Conservation (phyloP, 2,329 filamentous ascomycete species). For the Monosporascus cannonballus region DNA sequence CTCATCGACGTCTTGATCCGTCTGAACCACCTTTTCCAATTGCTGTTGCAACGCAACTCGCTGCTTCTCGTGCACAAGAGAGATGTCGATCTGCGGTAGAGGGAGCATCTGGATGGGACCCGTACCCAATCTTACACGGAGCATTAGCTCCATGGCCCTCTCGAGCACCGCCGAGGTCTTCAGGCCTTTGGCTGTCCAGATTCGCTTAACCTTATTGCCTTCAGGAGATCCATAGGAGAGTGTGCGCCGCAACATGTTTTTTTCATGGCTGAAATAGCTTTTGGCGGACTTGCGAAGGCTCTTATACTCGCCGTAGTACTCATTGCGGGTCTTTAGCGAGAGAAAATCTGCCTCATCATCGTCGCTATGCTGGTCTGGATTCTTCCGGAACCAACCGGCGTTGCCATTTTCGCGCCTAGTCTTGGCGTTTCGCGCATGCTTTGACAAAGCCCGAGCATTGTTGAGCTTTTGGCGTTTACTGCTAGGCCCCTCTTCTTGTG, state of each 20-base stretch:
- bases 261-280: slow-evolving; percentile 16
- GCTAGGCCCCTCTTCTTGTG: not conserved
- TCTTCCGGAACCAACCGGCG: not conserved
- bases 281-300: slow-evolving; percentile 7
- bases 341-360: slow-evolving; percentile 8
- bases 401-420: not conserved
- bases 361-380: not conserved
- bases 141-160: slow-evolving; percentile 20
- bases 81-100: slow-evolving; percentile 19
- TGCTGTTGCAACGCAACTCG: slow-evolving; percentile 5
- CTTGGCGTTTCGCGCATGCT: not conserved
- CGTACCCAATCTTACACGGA: slow-evolving; percentile 18
- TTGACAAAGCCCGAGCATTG: not conserved
- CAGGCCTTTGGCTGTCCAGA: slow-evolving; percentile 14
- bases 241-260: slow-evolving; percentile 19
- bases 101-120: slow-evolving; percentile 19
- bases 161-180: slow-evolving; percentile 17
- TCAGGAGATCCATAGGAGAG: slow-evolving; percentile 12
- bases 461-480: not conserved
- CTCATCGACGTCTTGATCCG: slow-evolving; percentile 9
- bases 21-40: slow-evolving; percentile 3
- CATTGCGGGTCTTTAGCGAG: slow-evolving; percentile 5
- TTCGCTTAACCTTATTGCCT: not conserved
- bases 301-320: slow-evolving; percentile 21
- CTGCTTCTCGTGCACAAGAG: slow-evolving; percentile 1